Evolutionary conservation across 306 rosid genomes (phyloP), one percentile per base, ranked within the genome.

Genomic region (Abrus precatorius): DNA sequence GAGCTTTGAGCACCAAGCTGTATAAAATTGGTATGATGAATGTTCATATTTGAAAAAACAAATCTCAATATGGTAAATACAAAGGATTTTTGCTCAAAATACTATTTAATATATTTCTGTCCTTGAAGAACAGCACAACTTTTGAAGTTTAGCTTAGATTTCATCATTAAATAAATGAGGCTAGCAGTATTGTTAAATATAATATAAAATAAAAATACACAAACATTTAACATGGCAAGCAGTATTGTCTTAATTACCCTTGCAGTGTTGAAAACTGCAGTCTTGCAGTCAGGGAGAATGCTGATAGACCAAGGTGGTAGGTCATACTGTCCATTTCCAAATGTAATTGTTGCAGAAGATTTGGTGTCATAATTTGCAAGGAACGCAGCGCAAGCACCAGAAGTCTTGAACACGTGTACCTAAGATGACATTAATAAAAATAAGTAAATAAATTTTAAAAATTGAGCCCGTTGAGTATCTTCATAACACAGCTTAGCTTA

Each of bases 261-360:
- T 79, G 99, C 99, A 72, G 97, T 93, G 88, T 93, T 96, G 85
- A 80, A 93, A 83, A 87, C 90, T 53, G 41, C 93, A 66, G 89
- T 87, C 88, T 89, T 93, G 92, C 99, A 93, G 81, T 96, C 97
- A 12, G 98, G 98, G 20, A 96, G 98, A 78, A 96, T 86, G 88
- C 97, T 96, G 78, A 96, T 59, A 65, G 97, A 96, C 98, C 99
- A 93, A 60, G 97, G 91, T 52, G 99, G 98, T 14, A 96, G 81
- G 40, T 93, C 92, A 84, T 93, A 92, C 71, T 80, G 87, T 36
- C 41, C 67, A 62, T 88, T 85, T 78, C 92, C 91, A 74, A 93
- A 96, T 72, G 78, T 86, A 85, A 92, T 88, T 71, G 65, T 89
- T 28, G 83, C 91, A 0, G 91, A 59, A 11, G 82, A 82, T 12